Base-by-base conservation (phyloP, 192 early-diverging fungal genomes). In the Phycomyces nitens region DNA sequence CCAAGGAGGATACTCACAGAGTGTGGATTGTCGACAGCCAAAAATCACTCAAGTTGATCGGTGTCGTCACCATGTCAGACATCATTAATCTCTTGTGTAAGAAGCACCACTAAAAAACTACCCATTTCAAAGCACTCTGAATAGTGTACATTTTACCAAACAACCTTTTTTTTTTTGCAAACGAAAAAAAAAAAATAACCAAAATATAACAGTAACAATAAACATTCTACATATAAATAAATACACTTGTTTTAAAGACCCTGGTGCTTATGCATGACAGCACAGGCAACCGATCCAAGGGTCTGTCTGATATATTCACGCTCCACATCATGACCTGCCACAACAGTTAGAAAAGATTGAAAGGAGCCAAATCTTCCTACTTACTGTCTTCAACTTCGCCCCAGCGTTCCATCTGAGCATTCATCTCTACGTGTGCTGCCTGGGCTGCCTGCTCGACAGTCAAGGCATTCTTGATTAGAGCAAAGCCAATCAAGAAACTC, bases 401-500 rank as follows among this genome's bases (percentile, higher is more conserved):
- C 94, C 94, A 99, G 39, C 82, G 81, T 38, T 87, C 80, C 42
- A 93, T 97, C 79, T 99, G 96, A 15, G 91, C 79, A 66, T 80
- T 75, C 2, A 91, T 85, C 72, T 99, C 96, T 10, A 95, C 82
- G 47, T 88, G 85, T 0, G 94, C 89, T 1, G 94, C 94, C 49
- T 63, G 60, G 44, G 87, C 86, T 7, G 92, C 94, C 21, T 86
- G 64, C 61, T 94, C 91, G 0, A 86, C 93, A 4, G 82, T 78
- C 44, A 97, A 64, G 6, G 64, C 80, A 50, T 84, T 75, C 65
- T 94, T 84, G n/a, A 94, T 82, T 20, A 99, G 73, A n/a, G 92
- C 93, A 14, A 97, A 77, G 5, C 84, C 92, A 53, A 96, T 89
- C 53, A 99, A 76, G 75, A 95, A 94, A 26, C 92, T 94, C 77